These are phyloP conservation scores for Lactarius deliciosus DNA, from an alignment of 768 basidiomycete species.

Conservation along the genomic window DNA sequence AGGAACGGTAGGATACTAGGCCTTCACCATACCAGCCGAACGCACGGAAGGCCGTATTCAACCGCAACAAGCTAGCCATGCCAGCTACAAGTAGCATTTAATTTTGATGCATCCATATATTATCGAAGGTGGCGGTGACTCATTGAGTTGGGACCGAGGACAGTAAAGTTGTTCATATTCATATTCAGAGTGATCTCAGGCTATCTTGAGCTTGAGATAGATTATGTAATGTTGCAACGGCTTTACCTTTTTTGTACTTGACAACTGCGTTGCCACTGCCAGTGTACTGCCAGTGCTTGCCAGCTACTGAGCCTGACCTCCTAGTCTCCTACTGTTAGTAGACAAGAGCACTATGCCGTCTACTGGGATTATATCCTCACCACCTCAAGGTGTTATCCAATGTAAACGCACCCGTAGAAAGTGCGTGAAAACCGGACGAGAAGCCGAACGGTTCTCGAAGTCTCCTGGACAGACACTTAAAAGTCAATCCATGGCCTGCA, in stretches of 20 bases:
- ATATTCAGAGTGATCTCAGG: not conserved
- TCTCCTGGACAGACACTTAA: not conserved
- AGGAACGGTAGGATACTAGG: not conserved
- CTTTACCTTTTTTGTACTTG: not conserved
- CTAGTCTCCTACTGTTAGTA: not conserved
- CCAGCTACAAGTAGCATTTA: not conserved
- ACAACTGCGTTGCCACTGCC: not conserved
- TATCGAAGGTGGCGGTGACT: not conserved
- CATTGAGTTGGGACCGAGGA: not conserved
- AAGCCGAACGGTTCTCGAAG: not conserved
- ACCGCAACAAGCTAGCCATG: not conserved
- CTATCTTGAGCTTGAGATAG: too few relatives aligned
- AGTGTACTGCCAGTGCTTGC: too few relatives aligned
- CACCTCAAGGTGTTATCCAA: not conserved
- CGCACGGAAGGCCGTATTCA: not conserved
- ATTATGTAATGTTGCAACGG: not conserved
- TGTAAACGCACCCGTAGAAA: not conserved
- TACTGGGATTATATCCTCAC: not conserved
- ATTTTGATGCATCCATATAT: not conserved
- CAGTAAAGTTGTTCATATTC: not conserved
- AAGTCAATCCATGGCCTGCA: not conserved
- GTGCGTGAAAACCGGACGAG: not conserved
- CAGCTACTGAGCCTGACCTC: too few relatives aligned
- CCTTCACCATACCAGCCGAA: not conserved
- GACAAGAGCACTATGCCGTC: not conserved